Base-by-base conservation (phyloP, 73 alveolate species). In the Paramecium biaurelia region DNA sequence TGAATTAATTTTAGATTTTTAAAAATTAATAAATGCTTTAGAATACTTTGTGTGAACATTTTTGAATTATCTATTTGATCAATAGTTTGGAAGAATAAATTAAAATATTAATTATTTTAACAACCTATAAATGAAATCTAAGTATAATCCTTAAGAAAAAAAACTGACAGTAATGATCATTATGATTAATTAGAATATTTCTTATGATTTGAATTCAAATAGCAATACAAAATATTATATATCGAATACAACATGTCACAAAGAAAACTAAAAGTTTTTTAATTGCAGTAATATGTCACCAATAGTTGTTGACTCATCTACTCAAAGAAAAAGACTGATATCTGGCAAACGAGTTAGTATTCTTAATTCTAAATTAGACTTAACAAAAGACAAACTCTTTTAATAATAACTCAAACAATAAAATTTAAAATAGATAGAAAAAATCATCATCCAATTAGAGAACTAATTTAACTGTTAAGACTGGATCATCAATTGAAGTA, bases 381-480 rank as follows among this genome's bases (percentile, higher is more conserved):
- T 47, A 47, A 15, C 58, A 3, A 47, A 47, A 47, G 23, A 24
- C 58, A 15, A 47, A 47, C 14, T 47, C 11, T 47, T 47, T 24
- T 12, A 12, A 47, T 47, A 47, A 47, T 47, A 47, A 47, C 58
- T 47, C 58, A 47, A 47, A 47, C 58, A 47, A 47, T 47, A 47
- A 47, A 47, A 47, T 47, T 47, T 47, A 47, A 47, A 47, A 47
- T 47, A 12, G 58, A 47, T 47, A 47, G 58, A 47, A 47, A 47
- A 47, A 47, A 47, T 47, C 58, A 12, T 47, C 58, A 47, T 47
- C 58, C 5, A 47, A 57, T 20, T 23, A 58, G 12, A 86, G 68
- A 59, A 86, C 63, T 20, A 74, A 86, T 86, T 58, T 86, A 86
- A 86, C 93, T 12, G 57, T 28, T 21, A 70, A 70, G 24, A 28